Evolutionary conservation across 768 basidiomycete genomes (phyloP).

Genomic region (Auricularia heimuer): DNA sequence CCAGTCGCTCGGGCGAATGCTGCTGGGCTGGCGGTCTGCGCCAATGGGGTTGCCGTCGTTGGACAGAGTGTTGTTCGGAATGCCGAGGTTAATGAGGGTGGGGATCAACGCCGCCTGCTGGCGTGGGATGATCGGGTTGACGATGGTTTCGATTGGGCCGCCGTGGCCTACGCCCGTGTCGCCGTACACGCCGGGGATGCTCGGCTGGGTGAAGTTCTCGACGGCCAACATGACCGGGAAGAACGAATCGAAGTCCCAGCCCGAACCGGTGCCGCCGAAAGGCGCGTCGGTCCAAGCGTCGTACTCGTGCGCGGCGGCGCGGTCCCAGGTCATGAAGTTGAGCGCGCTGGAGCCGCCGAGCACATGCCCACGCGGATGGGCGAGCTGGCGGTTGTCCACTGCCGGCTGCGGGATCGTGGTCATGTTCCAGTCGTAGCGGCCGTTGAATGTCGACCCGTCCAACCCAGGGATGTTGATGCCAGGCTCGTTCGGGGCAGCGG

Average conservation of each 20-base stretch:
- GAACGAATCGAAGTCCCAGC: too few relatives aligned
- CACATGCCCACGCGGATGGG: conserved; percentile 4
- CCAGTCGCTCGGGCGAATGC: conserved; percentile 1
- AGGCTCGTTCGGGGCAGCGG: neutral
- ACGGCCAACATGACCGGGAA: too few relatives aligned
- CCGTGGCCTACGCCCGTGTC: too few relatives aligned
- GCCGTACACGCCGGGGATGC: too few relatives aligned
- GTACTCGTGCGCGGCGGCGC: conserved; percentile 7
- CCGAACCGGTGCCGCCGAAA: neutral
- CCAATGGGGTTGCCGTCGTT: conserved; percentile 16
- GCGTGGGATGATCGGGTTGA: too few relatives aligned
- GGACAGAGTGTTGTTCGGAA: too few relatives aligned
- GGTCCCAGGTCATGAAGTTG: conserved; percentile 7
- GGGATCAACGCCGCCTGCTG: too few relatives aligned
- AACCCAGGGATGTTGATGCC: neutral
- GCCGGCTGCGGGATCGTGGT: conserved; percentile 6
- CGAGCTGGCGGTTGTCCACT: conserved; percentile 1
- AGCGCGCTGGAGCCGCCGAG: conserved; percentile 7
- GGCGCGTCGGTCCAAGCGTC: neutral
- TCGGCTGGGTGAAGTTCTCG: too few relatives aligned
- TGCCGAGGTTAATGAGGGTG: too few relatives aligned
- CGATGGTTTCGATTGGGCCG: too few relatives aligned
- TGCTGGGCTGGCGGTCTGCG: conserved; percentile 2
- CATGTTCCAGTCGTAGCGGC: conserved; percentile 3
- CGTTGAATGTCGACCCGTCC: neutral